phyloP scores from a whole-genome alignment of 768 basidiomycete species.

The Terana coerulea region DNA sequence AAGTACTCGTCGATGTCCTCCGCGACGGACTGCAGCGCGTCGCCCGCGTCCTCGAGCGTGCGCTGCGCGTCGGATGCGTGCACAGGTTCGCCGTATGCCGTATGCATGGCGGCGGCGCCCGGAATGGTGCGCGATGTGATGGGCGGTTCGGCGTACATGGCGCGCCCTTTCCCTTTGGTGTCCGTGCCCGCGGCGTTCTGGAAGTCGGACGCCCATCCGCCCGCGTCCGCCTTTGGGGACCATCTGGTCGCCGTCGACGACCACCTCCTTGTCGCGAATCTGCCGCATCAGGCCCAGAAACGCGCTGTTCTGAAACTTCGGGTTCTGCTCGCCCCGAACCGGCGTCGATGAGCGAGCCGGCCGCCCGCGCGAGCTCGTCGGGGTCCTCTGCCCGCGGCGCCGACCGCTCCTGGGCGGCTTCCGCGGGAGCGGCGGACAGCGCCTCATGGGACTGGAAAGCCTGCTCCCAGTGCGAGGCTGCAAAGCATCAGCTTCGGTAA shows the following conservation, averaged over 20 bases:
- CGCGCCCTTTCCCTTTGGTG: conserved; percentile 65
- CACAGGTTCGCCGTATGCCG: neutral
- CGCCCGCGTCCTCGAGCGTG: neutral
- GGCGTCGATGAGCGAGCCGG: conserved; percentile 73
- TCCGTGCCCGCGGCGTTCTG: conserved; percentile 36
- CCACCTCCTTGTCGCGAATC: conserved; percentile 72
- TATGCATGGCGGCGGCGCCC: neutral
- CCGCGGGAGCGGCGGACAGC: neutral
- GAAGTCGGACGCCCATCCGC: conserved; percentile 22
- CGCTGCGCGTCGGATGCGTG: neutral
- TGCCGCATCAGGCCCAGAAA: conserved; percentile 87
- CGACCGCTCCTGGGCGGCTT: conserved; percentile 5
- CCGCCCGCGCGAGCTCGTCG: conserved; percentile 79
- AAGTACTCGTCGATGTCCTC: conserved; percentile 23
- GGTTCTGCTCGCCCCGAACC: conserved; percentile 71
- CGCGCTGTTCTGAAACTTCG: conserved; percentile 81
- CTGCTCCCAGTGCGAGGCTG: conserved; percentile 48
- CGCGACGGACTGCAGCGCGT: neutral
- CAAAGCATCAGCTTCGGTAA: neutral
- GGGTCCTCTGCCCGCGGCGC: conserved; percentile 31
- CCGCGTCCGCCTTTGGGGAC: conserved; percentile 40
- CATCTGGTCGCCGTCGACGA: conserved; percentile 76
- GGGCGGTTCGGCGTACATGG: neutral
- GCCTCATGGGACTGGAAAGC: conserved; percentile 60
- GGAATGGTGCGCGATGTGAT: neutral